phyloP scores from a whole-genome alignment of 805 yeast species.

The Yamadazyma scolyti region DNA sequence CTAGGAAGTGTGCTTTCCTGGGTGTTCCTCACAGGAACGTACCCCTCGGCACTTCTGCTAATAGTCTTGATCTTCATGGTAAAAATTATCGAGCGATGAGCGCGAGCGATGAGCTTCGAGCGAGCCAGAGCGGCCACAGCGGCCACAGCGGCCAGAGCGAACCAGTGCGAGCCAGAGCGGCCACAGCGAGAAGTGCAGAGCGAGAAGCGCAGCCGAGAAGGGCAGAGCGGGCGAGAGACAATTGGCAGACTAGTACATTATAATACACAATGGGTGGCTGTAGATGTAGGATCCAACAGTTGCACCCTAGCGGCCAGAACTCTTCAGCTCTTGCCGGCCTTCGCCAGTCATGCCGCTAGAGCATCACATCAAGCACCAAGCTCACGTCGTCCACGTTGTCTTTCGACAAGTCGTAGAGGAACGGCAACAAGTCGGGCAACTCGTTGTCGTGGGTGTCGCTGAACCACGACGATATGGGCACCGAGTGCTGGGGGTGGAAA shows the following conservation, averaged over 20 bases:
- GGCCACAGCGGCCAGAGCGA: no score
- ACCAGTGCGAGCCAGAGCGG: no score
- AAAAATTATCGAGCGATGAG: no score
- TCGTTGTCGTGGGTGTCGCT: conserved; percentile 97
- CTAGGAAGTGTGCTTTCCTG: conserved; percentile 87
- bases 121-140: no score
- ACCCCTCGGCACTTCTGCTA: conserved; percentile 84
- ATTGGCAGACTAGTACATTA: no score
- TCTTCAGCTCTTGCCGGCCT: neutral
- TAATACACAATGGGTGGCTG: no score
- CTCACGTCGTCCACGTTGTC: conserved; percentile 79
- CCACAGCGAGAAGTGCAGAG: no score
- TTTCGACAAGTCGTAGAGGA: conserved; percentile 78
- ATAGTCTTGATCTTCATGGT: conserved; percentile 82
- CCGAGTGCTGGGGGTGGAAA: conserved; percentile 96
- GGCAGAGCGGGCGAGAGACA: conserved; percentile 4
- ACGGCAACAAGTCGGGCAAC: conserved; percentile 84
- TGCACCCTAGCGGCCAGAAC: no score
- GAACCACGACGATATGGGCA: conserved; percentile 97
- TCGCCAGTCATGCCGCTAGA: conserved; percentile 12
- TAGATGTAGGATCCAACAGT: no score
- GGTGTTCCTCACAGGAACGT: conserved; percentile 87
- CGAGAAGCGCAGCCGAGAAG: conserved; percentile 7
- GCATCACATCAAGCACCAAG: conserved; percentile 73
- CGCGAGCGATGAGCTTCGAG: no score